Conservation (phyloP, 208 protist genomes). For the Trypanosomatidae sp. region DNA sequence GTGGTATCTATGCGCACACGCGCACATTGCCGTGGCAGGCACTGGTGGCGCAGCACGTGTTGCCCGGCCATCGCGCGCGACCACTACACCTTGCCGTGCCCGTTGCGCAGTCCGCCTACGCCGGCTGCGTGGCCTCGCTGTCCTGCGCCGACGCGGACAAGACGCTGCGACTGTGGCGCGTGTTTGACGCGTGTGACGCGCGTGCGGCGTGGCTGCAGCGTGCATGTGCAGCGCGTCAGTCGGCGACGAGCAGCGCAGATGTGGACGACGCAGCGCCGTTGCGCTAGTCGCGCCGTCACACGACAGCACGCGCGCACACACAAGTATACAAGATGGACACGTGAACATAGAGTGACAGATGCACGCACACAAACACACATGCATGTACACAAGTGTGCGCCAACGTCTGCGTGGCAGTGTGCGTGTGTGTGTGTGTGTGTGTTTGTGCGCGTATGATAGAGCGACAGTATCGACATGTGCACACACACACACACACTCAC, state of each 20-base stretch:
- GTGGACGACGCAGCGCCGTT: background rate
- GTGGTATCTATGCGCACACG: background rate
- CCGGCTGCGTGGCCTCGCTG: constrained; percentile 41
- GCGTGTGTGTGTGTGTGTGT: too few relatives aligned
- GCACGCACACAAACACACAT: constrained; percentile 26
- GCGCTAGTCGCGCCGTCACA: background rate
- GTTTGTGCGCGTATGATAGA: too few relatives aligned
- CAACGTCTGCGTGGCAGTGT: too few relatives aligned
- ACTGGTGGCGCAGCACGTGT: constrained; percentile 24
- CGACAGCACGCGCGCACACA: background rate
- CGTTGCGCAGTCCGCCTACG: constrained; percentile 20
- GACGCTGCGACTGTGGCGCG: constrained; percentile 67
- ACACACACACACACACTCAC: too few relatives aligned
- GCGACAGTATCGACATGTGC: too few relatives aligned
- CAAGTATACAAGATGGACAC: background rate
- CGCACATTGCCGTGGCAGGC: background rate
- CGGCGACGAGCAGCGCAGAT: background rate
- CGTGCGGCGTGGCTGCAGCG: background rate
- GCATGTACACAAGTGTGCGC: too few relatives aligned
- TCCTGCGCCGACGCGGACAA: constrained; percentile 53
- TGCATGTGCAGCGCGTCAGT: background rate
- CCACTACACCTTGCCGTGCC: constrained; percentile 52
- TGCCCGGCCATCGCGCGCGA: constrained; percentile 53
- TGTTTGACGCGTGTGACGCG: constrained; percentile 21
- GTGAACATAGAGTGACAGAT: constrained; percentile 7